Conservation (phyloP, 1,284 basidiomycete genomes). For the Leccinum solheimii region DNA sequence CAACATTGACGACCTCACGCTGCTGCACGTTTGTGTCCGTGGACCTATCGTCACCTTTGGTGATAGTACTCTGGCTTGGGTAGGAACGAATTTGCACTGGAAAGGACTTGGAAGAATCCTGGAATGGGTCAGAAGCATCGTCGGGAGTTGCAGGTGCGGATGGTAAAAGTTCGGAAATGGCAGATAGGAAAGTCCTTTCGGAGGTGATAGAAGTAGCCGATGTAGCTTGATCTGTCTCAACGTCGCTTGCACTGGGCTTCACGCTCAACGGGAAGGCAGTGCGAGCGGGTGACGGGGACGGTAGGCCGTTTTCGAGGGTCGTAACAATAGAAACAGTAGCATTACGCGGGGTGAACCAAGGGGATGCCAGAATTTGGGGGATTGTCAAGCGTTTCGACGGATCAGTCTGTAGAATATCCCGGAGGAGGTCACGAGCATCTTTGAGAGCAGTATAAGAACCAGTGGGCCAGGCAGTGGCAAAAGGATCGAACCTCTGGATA, state of each 20-base stretch:
- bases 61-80: constrained; percentile 54
- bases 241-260: constrained; percentile 23
- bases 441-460: constrained; percentile 5
- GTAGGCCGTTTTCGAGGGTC: constrained; percentile 26
- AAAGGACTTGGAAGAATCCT: constrained; percentile 23
- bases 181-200: constrained; percentile 53
- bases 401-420: constrained; percentile 79
- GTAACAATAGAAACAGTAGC: constrained; percentile 40
- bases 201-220: constrained; percentile 47
- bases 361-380: constrained; percentile 81
- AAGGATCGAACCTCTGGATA: constrained; percentile 67
- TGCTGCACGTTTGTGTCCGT: constrained; percentile 23
- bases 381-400: constrained; percentile 78
- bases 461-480: background rate
- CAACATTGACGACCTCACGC: constrained; percentile 43
- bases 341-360: constrained; percentile 74
- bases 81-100: constrained; percentile 44
- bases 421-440: constrained; percentile 85
- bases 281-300: constrained; percentile 32
- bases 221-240: constrained; percentile 46
- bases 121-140: constrained; percentile 45
- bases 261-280: constrained; percentile 21
- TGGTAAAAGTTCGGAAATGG: constrained; percentile 51
- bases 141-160: constrained; percentile 61
- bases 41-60: constrained; percentile 16